Percentiles rank a stretch among this genome's conserved stretches.
Conservation (phyloP, 352 stramenopile species). For the Globisporangium ultimum region DNA sequence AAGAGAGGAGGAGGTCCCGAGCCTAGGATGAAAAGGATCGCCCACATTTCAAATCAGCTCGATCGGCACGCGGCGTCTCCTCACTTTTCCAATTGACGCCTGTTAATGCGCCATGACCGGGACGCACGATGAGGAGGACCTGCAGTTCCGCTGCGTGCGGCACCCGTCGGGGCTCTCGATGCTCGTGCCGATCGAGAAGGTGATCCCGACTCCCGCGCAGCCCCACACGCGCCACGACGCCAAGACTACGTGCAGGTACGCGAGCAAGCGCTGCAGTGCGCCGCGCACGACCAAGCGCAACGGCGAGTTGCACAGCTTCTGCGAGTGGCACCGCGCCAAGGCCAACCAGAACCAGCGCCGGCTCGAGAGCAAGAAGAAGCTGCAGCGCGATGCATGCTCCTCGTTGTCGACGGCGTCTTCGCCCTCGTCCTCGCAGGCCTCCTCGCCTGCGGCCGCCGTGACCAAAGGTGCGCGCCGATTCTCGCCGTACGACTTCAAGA, state of each 20-base stretch:
- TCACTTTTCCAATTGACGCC: no score
- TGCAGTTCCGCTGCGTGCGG: slow-evolving; percentile 2
- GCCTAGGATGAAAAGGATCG: no score
- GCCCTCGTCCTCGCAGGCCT: background rate
- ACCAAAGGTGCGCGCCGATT: no score
- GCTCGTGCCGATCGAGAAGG: slow-evolving; percentile 2
- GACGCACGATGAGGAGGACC: background rate
- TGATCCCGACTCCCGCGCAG: background rate
- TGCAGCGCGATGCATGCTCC: background rate
- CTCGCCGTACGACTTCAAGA: no score
- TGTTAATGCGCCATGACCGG: background rate
- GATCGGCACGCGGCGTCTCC: no score
- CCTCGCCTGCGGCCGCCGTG: no score
- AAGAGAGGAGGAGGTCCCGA: no score
- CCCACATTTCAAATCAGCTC: no score
- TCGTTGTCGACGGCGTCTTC: background rate
- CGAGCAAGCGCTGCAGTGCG: slow-evolving; percentile 19
- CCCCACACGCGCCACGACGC: slow-evolving; percentile 2
- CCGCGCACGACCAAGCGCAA: slow-evolving; percentile 23
- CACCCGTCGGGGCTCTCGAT: slow-evolving; percentile 6
- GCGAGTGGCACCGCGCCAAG: slow-evolving; percentile 23
- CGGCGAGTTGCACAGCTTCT: slow-evolving; percentile 24
- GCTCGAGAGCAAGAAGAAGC: slow-evolving; percentile 22
- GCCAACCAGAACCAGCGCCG: slow-evolving; percentile 28
- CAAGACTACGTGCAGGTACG: slow-evolving; percentile 18